Conservation (phyloP, 148 eudicot genomes). For the Rhododendron simsii region DNA sequence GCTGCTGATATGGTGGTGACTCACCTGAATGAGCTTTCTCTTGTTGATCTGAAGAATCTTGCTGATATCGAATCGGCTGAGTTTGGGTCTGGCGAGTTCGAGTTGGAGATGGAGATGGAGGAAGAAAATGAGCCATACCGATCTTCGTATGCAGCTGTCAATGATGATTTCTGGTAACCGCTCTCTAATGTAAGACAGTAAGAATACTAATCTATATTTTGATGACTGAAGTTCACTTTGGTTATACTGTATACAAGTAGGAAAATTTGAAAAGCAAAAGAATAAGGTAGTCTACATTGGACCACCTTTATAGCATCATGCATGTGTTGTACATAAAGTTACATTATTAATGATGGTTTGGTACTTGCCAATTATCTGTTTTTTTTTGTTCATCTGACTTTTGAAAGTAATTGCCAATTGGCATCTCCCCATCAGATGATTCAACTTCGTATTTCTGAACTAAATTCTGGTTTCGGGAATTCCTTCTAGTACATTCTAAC, state of each 20-base stretch:
- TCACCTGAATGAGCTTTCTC: conserved; percentile 70
- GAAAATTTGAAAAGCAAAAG: conserved; percentile 15
- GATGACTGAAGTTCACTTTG: conserved; percentile 14
- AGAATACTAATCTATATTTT: conserved; percentile 27
- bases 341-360: background rate
- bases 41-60: conserved; percentile 83
- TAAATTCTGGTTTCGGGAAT: background rate
- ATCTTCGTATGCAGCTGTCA: conserved; percentile 40
- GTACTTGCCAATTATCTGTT: background rate
- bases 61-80: conserved; percentile 66
- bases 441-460: background rate
- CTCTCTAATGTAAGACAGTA: conserved; percentile 25
- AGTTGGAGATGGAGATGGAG: conserved; percentile 84
- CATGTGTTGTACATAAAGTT: conserved; percentile 28
- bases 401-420: too few species aligned
- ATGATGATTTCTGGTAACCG: conserved; percentile 66
- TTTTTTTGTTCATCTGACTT: background rate
- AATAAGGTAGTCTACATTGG: conserved; percentile 38
- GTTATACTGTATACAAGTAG: conserved; percentile 36
- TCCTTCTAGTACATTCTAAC: background rate
- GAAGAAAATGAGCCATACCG: conserved; percentile 38
- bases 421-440: background rate
- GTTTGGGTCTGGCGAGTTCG: conserved; percentile 52
- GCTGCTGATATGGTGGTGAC: conserved; percentile 94
- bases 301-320: conserved; percentile 28